A percentile compares a stretch with the other conserved stretches of the same genome.
These are phyloP conservation scores for Ascochyta rabiei DNA, from an alignment of 2,329 filamentous ascomycete species.

Conservation along the genomic window DNA sequence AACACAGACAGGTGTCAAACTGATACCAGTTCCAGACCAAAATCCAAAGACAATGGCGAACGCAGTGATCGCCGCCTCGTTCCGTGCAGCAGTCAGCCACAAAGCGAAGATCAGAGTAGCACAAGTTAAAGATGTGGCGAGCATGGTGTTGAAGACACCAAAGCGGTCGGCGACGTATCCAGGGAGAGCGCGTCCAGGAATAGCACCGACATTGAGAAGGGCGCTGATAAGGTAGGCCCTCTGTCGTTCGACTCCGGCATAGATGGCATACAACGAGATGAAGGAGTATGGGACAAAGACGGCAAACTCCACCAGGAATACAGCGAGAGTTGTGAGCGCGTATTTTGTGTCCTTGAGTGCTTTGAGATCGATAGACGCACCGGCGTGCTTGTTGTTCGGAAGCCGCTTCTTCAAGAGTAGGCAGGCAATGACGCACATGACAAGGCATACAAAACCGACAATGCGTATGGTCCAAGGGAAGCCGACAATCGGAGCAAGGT, in stretches of 20 bases:
- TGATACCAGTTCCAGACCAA: slow-evolving; percentile 69
- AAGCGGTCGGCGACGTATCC: slow-evolving; percentile 60
- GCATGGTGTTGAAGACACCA: slow-evolving; percentile 61
- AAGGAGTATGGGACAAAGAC: slow-evolving; percentile 66
- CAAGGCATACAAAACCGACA: slow-evolving; percentile 65
- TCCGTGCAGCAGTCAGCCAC: slow-evolving; percentile 57
- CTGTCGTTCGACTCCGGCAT: slow-evolving; percentile 18
- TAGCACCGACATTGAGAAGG: slow-evolving; percentile 56
- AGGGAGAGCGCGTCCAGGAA: slow-evolving; percentile 61
- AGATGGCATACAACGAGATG: slow-evolving; percentile 55
- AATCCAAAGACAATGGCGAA: slow-evolving; percentile 73
- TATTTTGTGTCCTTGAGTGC: slow-evolving; percentile 30
- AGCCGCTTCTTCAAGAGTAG: slow-evolving; percentile 57
- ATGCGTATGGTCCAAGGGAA: slow-evolving; percentile 67
- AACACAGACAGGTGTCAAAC: slow-evolving; percentile 66
- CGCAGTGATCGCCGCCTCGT: slow-evolving; percentile 62
- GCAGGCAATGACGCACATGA: slow-evolving; percentile 18
- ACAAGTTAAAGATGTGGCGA: slow-evolving; percentile 52
- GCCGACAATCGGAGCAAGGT: slow-evolving; percentile 61
- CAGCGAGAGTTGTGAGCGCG: slow-evolving; percentile 29
- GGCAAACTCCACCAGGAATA: slow-evolving; percentile 61
- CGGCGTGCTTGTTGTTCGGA: slow-evolving; percentile 45
- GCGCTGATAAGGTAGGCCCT: slow-evolving; percentile 44
- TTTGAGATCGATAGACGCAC: slow-evolving; percentile 45
- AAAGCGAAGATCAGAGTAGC: slow-evolving; percentile 58